These are phyloP conservation scores for Vitis rotundifolia DNA, from an alignment of 164 flowering plant species.

Conservation along the genomic window DNA sequence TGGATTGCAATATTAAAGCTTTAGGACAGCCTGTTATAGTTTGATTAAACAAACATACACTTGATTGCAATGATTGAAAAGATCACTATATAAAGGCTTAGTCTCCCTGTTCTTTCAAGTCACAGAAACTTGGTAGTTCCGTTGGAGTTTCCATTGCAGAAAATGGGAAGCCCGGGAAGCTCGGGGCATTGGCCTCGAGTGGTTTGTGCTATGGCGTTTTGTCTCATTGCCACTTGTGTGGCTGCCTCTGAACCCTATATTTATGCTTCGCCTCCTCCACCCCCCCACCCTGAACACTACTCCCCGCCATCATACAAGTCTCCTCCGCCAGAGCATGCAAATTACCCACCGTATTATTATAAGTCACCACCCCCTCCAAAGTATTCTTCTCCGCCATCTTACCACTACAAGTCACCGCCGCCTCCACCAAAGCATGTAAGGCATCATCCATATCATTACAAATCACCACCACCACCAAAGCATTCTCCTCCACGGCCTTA, in stretches of 20 bases:
- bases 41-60: not conserved
- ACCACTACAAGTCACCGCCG: not conserved
- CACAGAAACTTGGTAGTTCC: not conserved
- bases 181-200: conserved; percentile 8
- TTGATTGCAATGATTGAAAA: not conserved
- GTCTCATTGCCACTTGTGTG: conserved; percentile 8
- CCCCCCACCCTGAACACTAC: too few relatives aligned
- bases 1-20: not conserved
- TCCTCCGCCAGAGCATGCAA: too few relatives aligned
- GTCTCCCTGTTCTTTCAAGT: not conserved
- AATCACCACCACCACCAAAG: not conserved
- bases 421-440: not conserved
- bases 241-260: conserved; percentile 3
- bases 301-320: too few relatives aligned
- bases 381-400: too few relatives aligned
- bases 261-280: conserved; percentile 12
- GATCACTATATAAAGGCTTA: not conserved
- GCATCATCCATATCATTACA: not conserved
- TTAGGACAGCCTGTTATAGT: not conserved
- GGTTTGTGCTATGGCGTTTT: conserved; percentile 8
- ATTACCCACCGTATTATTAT: too few relatives aligned
- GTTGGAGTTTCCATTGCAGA: not conserved
- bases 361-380: too few relatives aligned
- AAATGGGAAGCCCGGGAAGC: not conserved
- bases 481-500: not conserved